Conservation (phyloP, 768 basidiomycete genomes). For the Termitomyces sp. region DNA sequence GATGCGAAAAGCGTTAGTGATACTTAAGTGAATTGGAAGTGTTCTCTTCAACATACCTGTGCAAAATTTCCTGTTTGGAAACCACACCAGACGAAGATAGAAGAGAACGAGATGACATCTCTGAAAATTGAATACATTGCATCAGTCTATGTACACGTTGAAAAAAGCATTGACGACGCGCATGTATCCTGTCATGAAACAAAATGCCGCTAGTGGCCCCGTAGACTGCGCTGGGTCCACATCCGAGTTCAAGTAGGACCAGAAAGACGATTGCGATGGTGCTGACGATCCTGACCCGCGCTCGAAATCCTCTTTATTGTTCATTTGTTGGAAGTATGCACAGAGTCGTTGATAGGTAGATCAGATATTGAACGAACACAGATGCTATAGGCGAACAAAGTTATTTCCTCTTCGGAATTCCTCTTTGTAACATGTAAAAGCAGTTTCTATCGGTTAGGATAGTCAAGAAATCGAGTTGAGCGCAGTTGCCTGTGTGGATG, state of each 20-base stretch:
- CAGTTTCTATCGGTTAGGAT: neutral
- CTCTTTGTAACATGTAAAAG: neutral
- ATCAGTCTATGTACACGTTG: neutral
- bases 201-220: constrained; percentile 58
- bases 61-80: constrained; percentile 81
- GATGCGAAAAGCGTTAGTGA: neutral
- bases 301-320: constrained; percentile 8
- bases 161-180: constrained; percentile 28
- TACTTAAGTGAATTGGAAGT: neutral
- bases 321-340: neutral
- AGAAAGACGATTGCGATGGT: constrained; percentile 30
- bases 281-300: neutral
- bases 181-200: constrained; percentile 82
- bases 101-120: constrained; percentile 71
- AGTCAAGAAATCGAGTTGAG: neutral
- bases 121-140: constrained; percentile 28
- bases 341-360: too few relatives aligned
- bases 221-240: constrained; percentile 51
- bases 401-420: neutral
- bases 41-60: constrained; percentile 39
- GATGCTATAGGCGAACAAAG: too few relatives aligned
- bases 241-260: constrained; percentile 38
- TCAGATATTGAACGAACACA: too few relatives aligned
- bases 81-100: constrained; percentile 81
- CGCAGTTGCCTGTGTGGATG: neutral